phyloP scores from a whole-genome alignment of 2,329 filamentous ascomycete genomes.

The Ophiognomonia clavigignenti-juglandacearum region DNA sequence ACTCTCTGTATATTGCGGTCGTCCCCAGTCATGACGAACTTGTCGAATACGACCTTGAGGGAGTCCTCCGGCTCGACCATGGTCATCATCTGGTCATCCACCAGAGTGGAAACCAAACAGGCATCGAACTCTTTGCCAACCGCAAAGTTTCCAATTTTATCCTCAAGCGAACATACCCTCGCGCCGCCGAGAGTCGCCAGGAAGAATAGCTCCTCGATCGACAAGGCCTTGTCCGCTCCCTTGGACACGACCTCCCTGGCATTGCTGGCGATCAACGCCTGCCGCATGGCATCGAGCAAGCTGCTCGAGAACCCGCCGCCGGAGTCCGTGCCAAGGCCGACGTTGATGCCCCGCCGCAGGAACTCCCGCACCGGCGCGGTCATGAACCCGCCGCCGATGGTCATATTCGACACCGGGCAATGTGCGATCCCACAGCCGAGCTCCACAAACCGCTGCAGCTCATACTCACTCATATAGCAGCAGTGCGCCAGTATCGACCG shows the following conservation, averaged over 20 bases:
- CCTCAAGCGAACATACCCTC: conserved; percentile 48
- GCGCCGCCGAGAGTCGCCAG: conserved; percentile 60
- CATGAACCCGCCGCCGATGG: conserved; percentile 58
- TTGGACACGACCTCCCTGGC: conserved; percentile 37
- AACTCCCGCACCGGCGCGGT: conserved; percentile 55
- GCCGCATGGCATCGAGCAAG: conserved; percentile 54
- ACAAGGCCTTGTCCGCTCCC: conserved; percentile 39
- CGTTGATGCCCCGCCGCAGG: conserved; percentile 52
- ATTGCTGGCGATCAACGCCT: conserved; percentile 52
- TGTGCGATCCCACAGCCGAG: conserved; percentile 57
- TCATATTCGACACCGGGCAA: conserved; percentile 62
- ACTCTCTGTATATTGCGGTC: conserved; percentile 56
- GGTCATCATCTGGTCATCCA: conserved; percentile 41
- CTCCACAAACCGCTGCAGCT: conserved; percentile 41
- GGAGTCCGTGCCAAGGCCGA: conserved; percentile 62
- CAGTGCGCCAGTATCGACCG: conserved; percentile 63
- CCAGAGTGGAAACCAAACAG: conserved; percentile 38
- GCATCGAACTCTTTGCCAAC: conserved; percentile 61
- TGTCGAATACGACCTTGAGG: conserved; percentile 47
- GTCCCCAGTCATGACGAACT: conserved; percentile 62
- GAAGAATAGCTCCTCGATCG: conserved; percentile 50
- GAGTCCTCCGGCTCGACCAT: conserved; percentile 47
- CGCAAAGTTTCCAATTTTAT: conserved; percentile 51
- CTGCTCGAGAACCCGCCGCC: conserved; percentile 58
- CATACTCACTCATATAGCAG: conserved; percentile 54